A percentile compares a stretch with the other conserved stretches of the same genome.
Evolutionary conservation across 179 eudicot species (phyloP).

Genomic region (Patellifolia procumbens): DNA sequence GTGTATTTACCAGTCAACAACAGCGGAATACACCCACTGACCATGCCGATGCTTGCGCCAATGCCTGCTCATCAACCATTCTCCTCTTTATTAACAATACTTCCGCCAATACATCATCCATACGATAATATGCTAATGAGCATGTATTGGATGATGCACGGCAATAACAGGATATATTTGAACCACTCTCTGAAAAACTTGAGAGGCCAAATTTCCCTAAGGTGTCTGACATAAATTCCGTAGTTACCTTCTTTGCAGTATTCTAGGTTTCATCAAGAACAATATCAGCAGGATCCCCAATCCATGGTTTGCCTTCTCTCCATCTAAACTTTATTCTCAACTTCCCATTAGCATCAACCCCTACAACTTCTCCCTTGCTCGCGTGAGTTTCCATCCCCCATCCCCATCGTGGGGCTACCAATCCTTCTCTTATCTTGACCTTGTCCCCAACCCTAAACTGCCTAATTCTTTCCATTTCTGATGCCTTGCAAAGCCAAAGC

Average conservation of each 20-base stretch:
- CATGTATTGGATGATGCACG: slow-evolving; percentile 13
- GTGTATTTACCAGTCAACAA: slow-evolving; percentile 31
- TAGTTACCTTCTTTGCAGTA: not conserved
- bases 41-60: not conserved
- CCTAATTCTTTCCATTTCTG: slow-evolving; percentile 74
- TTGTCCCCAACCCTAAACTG: slow-evolving; percentile 80
- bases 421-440: slow-evolving; percentile 74
- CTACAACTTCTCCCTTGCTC: slow-evolving; percentile 86
- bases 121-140: slow-evolving; percentile 6
- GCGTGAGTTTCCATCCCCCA: slow-evolving; percentile 99
- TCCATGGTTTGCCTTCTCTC: slow-evolving; percentile 98
- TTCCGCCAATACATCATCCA: slow-evolving; percentile 18
- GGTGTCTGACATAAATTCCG: slow-evolving; percentile 15
- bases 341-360: slow-evolving; percentile 98
- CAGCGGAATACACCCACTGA: slow-evolving; percentile 12
- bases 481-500: slow-evolving; percentile 90
- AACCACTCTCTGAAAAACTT: slow-evolving; percentile 30
- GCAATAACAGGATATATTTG: slow-evolving; percentile 15
- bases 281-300: slow-evolving; percentile 96
- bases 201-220: slow-evolving; percentile 24
- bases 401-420: slow-evolving; percentile 89
- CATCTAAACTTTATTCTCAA: slow-evolving; percentile 83
- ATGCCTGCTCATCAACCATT: slow-evolving; percentile 13
- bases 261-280: slow-evolving; percentile 56
- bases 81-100: slow-evolving; percentile 24